Evolutionary conservation across 2,329 filamentous ascomycete species (phyloP).

Genomic region (Lachnellula subtilissima): DNA sequence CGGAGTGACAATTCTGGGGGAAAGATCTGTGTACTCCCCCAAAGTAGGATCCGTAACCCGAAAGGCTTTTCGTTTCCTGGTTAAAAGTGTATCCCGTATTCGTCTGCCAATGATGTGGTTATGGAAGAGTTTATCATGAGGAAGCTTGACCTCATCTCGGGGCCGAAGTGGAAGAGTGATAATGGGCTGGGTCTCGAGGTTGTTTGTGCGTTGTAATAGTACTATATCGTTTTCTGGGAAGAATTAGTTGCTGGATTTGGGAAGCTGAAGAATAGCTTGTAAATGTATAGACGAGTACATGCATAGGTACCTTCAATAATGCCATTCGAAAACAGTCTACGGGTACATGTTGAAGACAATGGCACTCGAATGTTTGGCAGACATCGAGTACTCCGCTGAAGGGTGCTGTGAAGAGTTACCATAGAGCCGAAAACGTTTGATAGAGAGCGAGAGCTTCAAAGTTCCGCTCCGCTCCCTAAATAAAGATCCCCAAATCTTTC

Average conservation of each 20-base stretch:
- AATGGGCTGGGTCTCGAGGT: conserved; percentile 16
- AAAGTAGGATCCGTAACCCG: conserved; percentile 59
- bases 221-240: conserved; percentile 30
- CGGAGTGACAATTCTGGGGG: conserved; percentile 68
- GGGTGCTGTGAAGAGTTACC: not conserved
- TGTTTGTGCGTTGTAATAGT: conserved; percentile 20
- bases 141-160: conserved; percentile 32
- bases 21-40: conserved; percentile 67
- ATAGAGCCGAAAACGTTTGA: not conserved
- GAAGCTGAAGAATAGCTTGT: not conserved
- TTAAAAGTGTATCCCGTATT: conserved; percentile 17
- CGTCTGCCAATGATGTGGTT: conserved; percentile 32
- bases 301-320: conserved; percentile 17
- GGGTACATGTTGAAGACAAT: conserved; percentile 2
- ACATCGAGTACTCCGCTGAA: not conserved
- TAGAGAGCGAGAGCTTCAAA: not conserved
- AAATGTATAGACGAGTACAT: no score
- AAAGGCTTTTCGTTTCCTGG: conserved; percentile 20
- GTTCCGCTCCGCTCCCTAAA: no score
- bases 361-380: not conserved
- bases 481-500: conserved; percentile 3
- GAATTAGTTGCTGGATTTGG: not conserved
- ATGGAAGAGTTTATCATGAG: conserved; percentile 33
- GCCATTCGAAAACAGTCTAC: conserved; percentile 7
- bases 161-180: conserved; percentile 39